Base-by-base conservation (phyloP, 208 protist species). In the Phytomonas serpens region DNA sequence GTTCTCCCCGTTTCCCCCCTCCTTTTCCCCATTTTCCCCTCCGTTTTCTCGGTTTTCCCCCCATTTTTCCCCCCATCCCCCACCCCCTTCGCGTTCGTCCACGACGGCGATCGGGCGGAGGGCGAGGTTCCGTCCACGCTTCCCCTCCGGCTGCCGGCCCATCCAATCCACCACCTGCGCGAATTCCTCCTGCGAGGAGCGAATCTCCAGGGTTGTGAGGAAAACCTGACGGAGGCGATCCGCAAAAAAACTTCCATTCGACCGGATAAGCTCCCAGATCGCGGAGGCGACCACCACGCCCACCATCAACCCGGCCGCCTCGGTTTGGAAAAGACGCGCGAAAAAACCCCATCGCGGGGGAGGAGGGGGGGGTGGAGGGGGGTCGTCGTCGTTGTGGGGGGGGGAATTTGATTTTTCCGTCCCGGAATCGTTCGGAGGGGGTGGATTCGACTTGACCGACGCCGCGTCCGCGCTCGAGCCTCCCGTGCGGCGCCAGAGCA, bases 101-200 rank as follows among this genome's bases (percentile, higher is more conserved):
- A 78, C 68, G 64, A 92, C 67, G 13, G 86, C 83, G 62, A 93
- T 67, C 32, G 89, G 92, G 73, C 77, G 83, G 40, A 96, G 71
- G 4, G 87, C 79, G 19, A 96, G 68, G 73, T 94, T 96, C 40
- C 82, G 79, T 32, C 81, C 64, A 34, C 77, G 71, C 70, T 80
- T 76, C 40, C 85, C 85, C 23, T 79, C 70, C 34, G 87, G 87
- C 65, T 96, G 87, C 7, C 80, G 80, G 27, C 83, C 82, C 88
- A 96, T 92, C 89, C 92, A 96, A 51, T 96, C 87, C 77, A 96
- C 72, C 38, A 96, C 92, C 92, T 93, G 93, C 6, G 81, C 85
- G 69, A 86, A 96, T 81, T 96, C 87, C 61, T 88, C 80, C 69
- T 88, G 83, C 5, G 88, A 94, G 11, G 92, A 94, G 70, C 92